phyloP scores from a whole-genome alignment of 768 basidiomycete species.

The Cystofilobasidium macerans region DNA sequence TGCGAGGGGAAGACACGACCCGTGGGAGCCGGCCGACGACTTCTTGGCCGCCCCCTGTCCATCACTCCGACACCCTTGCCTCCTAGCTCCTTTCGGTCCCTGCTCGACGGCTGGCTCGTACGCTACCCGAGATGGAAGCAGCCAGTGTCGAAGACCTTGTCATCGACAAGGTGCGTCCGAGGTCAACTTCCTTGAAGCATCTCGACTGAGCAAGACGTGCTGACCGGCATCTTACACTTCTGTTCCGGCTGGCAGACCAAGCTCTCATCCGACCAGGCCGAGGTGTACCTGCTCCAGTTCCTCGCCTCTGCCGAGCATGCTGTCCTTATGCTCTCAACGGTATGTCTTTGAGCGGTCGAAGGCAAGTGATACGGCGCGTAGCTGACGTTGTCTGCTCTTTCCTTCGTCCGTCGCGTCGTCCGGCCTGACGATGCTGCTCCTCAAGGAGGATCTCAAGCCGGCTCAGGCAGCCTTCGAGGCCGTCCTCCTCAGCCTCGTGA shows the following conservation, averaged over 20 bases:
- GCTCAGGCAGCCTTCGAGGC: conserved; percentile 54
- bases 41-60: too few relatives aligned
- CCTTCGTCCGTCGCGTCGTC: not conserved
- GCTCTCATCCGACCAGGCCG: conserved; percentile 56
- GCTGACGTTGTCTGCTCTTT: not conserved
- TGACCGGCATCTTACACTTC: too few relatives aligned
- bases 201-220: not conserved
- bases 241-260: conserved; percentile 9
- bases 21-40: too few relatives aligned
- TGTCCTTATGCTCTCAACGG: conserved; percentile 46
- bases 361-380: not conserved
- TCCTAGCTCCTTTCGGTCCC: too few relatives aligned
- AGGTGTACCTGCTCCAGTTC: conserved; percentile 78
- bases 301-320: conserved; percentile 55
- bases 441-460: conserved; percentile 56
- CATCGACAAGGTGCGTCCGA: not conserved
- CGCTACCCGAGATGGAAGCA: not conserved
- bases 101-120: not conserved
- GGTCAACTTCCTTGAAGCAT: not conserved
- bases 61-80: too few relatives aligned
- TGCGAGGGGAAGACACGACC: too few relatives aligned
- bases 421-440: not conserved
- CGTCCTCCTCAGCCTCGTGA: conserved; percentile 56
- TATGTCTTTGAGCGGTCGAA: conserved; percentile 39
- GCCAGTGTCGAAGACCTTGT: not conserved